A percentile compares a stretch with the other conserved stretches of the same genome.
Evolutionary conservation across 805 yeast genomes (phyloP).

Genomic region (Teunomyces pallodes): DNA sequence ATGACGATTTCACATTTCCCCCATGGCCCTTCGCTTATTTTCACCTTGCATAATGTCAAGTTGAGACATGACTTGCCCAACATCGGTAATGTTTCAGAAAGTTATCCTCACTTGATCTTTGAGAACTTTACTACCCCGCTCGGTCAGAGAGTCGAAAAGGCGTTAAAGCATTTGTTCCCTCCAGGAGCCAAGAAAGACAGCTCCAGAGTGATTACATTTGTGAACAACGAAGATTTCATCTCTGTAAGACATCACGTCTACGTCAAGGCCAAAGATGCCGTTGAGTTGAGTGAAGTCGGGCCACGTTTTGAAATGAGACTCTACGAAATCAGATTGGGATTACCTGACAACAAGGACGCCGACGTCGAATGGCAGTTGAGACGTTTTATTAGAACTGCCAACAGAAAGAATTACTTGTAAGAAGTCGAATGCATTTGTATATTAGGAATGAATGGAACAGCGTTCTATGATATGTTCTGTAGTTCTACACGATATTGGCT

Average conservation of each 20-base stretch:
- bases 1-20: slow-evolving; percentile 93
- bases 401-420: slow-evolving; percentile 80
- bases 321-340: slow-evolving; percentile 84
- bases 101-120: slow-evolving; percentile 89
- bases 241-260: slow-evolving; percentile 94
- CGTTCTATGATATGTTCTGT: slow-evolving; percentile 1
- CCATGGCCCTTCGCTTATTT: slow-evolving; percentile 95
- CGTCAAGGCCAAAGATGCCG: slow-evolving; percentile 82
- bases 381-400: slow-evolving; percentile 92
- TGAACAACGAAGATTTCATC: slow-evolving; percentile 87
- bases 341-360: slow-evolving; percentile 92
- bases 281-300: slow-evolving; percentile 93
- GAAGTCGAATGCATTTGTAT: slow-evolving; percentile 4
- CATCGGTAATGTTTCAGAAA: slow-evolving; percentile 85
- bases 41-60: slow-evolving; percentile 91
- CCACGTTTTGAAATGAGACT: slow-evolving; percentile 98
- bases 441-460: slow-evolving; percentile 1
- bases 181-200: slow-evolving; percentile 93
- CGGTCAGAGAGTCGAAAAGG: slow-evolving; percentile 77
- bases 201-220: slow-evolving; percentile 89
- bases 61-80: slow-evolving; percentile 88
- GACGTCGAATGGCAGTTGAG: slow-evolving; percentile 97
- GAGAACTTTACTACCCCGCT: slow-evolving; percentile 81
- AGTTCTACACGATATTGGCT: not conserved
- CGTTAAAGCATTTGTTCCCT: slow-evolving; percentile 87